These are phyloP conservation scores for Penicillium sp. DNA, from an alignment of 2,329 filamentous ascomycete species.

Conservation along the genomic window DNA sequence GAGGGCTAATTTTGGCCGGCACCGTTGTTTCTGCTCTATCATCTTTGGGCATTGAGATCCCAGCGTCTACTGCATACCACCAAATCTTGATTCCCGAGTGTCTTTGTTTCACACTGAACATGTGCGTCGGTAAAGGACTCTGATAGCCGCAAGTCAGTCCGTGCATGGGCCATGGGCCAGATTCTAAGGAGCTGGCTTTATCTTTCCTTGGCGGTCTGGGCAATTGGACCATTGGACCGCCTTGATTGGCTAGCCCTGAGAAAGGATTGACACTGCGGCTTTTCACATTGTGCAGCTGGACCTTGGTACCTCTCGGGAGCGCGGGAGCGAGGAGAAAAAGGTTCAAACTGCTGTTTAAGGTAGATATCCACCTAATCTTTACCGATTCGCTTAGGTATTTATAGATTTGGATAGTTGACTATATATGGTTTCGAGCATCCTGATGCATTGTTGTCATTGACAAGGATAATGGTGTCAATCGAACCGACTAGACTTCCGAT, in stretches of 20 bases:
- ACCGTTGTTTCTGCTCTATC: neutral
- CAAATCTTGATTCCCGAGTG: neutral
- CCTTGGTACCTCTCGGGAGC: neutral
- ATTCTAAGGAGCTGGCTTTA: constrained; percentile 5
- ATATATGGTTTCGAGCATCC: neutral
- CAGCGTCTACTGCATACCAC: neutral
- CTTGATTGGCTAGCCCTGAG: neutral
- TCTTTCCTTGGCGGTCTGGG: constrained; percentile 3
- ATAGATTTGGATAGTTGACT: neutral
- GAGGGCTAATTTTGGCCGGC: neutral
- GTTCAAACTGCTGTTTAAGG: neutral
- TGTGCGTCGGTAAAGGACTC: neutral
- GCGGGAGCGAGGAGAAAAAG: neutral
- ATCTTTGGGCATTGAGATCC: neutral
- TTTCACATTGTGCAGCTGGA: neutral
- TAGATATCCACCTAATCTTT: neutral
- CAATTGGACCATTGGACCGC: neutral
- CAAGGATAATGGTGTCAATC: neutral
- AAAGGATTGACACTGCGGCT: neutral
- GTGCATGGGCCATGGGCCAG: constrained; percentile 1
- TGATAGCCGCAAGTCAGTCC: constrained; percentile 3
- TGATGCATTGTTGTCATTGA: neutral
- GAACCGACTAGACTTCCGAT: neutral
- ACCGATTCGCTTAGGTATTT: neutral
- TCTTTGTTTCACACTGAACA: neutral